These are phyloP conservation scores for Apiotrichum laibachii DNA, from an alignment of 1,284 basidiomycete genomes.

Conservation along the genomic window DNA sequence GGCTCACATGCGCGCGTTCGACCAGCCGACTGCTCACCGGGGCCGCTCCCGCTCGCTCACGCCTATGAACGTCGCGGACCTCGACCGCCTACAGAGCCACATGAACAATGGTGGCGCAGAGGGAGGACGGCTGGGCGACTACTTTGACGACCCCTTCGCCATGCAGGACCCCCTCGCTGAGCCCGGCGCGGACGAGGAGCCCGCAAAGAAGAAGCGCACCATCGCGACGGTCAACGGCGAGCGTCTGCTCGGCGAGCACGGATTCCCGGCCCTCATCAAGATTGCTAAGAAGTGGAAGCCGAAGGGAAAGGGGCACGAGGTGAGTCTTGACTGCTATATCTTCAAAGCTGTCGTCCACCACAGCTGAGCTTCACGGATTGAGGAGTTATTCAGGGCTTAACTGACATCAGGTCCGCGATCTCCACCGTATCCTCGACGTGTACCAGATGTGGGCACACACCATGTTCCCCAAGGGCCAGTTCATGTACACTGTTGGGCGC, in stretches of 20 bases:
- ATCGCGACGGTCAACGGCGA: slow-evolving; percentile 68
- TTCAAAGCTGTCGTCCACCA: no score
- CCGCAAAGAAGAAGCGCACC: slow-evolving; percentile 55
- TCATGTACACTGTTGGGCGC: slow-evolving; percentile 73
- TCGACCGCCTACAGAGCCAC: not conserved
- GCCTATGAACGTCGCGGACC: not conserved
- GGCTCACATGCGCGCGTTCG: not conserved
- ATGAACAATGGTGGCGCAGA: not conserved
- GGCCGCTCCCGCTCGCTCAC: not conserved
- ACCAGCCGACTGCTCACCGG: not conserved
- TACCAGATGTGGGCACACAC: slow-evolving; percentile 92
- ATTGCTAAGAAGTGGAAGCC: slow-evolving; percentile 70
- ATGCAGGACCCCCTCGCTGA: slow-evolving; percentile 13
- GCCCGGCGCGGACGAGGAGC: slow-evolving; percentile 24
- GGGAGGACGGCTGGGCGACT: not conserved
- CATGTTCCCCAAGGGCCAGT: slow-evolving; percentile 81
- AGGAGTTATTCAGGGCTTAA: not conserved
- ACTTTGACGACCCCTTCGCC: slow-evolving; percentile 12
- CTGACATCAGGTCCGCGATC: slow-evolving; percentile 62
- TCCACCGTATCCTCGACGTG: slow-evolving; percentile 69
- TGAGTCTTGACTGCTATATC: slow-evolving; percentile 48
- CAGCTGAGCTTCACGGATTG: no score
- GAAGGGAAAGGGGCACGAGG: slow-evolving; percentile 86
- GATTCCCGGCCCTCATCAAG: slow-evolving; percentile 72
- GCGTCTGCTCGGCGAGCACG: slow-evolving; percentile 64